Evolutionary conservation across 176 grass and related monocot species (phyloP), one percentile per base, ranked within the genome.

Genomic region (Poa pratensis): DNA sequence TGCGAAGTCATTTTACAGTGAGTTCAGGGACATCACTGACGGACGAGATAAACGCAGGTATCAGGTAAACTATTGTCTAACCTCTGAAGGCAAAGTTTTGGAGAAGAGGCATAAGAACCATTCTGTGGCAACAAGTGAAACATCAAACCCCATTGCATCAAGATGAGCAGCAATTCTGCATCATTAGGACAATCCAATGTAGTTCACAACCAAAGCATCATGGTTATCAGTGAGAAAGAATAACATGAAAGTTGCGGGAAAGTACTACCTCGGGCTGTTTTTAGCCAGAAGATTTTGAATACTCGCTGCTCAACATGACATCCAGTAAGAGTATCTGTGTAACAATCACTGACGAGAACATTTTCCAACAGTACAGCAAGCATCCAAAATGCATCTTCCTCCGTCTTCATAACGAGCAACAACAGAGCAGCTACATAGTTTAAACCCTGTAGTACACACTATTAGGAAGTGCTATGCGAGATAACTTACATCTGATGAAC

Each of bases 361-460:
- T 99, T 95, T 86, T 99, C 96, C 55, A 99, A 82, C 26, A 99
- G 90, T 62, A 99, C 91, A 76, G 93, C 84, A 65, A 98, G 93
- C 91, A 98, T 92, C 96, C 96, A 96, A 78, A 98, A 98, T 69
- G 91, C 93, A 87, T 98, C 93, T 84, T 98, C 96, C 80, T 98
- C 93, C 79, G 93, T 90, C 50, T 83, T 96, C 93, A 99, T 92
- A 60, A 96, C 96, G 11, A 99, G 86, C 57, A 99, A 80, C 16
- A 99, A 77, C 57, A 99, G 75, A 53, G 96, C 96, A 71, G 96
- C 96, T 15, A 99, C 96, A 87, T 96, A 99, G 82, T 99, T 99
- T 62, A 99, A 86, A 78, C 96, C 96, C 96, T 99, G 82, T 91
- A 85, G 90, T 98, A 34, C 32, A 34, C 32, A 34, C 32, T 34